These are phyloP conservation scores for Kodamaea sagamina DNA, from an alignment of 805 yeast species.

Conservation along the genomic window DNA sequence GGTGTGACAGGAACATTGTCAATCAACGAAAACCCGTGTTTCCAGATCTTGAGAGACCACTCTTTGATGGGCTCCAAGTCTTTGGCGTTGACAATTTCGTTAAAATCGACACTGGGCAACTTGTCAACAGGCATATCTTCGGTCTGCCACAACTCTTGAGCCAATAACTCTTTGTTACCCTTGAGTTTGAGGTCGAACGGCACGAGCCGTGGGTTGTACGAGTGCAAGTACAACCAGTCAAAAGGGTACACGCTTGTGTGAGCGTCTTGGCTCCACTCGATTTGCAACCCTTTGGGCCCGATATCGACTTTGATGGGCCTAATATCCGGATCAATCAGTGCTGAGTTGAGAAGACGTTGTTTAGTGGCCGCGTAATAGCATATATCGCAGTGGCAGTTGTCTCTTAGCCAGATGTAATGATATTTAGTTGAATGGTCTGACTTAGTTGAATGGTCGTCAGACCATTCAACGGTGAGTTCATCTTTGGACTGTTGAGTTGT, in stretches of 20 bases:
- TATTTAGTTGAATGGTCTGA: no score
- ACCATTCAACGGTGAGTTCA: constrained; percentile 12
- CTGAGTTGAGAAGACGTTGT: constrained; percentile 60
- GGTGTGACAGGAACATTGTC: constrained; percentile 62
- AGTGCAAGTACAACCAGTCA: constrained; percentile 50
- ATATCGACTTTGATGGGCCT: constrained; percentile 16
- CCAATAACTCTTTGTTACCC: constrained; percentile 32
- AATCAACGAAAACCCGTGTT: constrained; percentile 62
- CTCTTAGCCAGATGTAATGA: constrained; percentile 64
- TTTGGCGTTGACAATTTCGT: constrained; percentile 41
- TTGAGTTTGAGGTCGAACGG: constrained; percentile 18
- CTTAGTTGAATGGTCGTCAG: constrained; percentile 8
- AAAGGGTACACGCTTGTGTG: constrained; percentile 42
- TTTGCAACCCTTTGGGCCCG: constrained; percentile 19
- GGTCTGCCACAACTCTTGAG: constrained; percentile 47
- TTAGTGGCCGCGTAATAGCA: constrained; percentile 59
- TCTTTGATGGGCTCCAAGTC: constrained; percentile 47
- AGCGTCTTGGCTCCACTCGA: constrained; percentile 38
- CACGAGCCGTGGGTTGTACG: constrained; percentile 53
- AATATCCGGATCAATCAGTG: constrained; percentile 35
- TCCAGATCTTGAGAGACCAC: constrained; percentile 56
- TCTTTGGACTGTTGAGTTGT: constrained; percentile 4
- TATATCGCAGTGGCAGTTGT: constrained; percentile 57
- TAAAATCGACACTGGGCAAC: constrained; percentile 52
- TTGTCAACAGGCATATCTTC: constrained; percentile 33